phyloP scores from a whole-genome alignment of 2,329 filamentous ascomycete genomes.

The Botryotinia narcissicola region DNA sequence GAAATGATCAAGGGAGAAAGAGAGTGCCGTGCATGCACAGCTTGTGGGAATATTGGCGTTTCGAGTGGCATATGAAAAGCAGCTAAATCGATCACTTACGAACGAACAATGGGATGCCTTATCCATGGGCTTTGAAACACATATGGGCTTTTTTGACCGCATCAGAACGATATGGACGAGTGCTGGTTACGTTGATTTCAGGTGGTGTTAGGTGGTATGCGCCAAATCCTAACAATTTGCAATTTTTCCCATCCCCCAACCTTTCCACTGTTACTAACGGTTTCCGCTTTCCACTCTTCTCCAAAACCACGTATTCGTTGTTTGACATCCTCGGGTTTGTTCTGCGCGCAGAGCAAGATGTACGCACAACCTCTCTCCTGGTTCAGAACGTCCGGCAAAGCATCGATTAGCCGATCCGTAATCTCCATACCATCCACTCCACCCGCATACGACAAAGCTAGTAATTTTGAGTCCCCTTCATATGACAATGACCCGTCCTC shows the following conservation, averaged over 20 bases:
- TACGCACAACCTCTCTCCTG: slow-evolving; percentile 75
- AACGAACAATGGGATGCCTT: slow-evolving; percentile 14
- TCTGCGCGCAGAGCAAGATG: slow-evolving; percentile 85
- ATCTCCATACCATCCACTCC: slow-evolving; percentile 91
- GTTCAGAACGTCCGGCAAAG: slow-evolving; percentile 63
- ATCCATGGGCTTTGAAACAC: background rate
- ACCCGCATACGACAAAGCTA: slow-evolving; percentile 85
- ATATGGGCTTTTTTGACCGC: background rate
- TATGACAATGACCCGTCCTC: slow-evolving; percentile 48
- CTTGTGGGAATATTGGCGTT: slow-evolving; percentile 27
- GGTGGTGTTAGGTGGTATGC: slow-evolving; percentile 33
- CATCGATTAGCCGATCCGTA: slow-evolving; percentile 73
- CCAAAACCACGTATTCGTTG: slow-evolving; percentile 56
- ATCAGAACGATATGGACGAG: background rate
- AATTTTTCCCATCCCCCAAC: slow-evolving; percentile 93
- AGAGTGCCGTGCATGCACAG: slow-evolving; percentile 9
- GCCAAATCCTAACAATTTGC: slow-evolving; percentile 84
- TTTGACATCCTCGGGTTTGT: slow-evolving; percentile 75
- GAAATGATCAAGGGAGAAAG: slow-evolving; percentile 5
- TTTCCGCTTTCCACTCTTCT: slow-evolving; percentile 68
- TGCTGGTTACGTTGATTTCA: slow-evolving; percentile 4
- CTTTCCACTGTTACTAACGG: slow-evolving; percentile 78
- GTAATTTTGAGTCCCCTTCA: slow-evolving; percentile 77
- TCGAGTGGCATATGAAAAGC: slow-evolving; percentile 25
- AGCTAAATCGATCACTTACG: slow-evolving; percentile 18